Percentiles rank a stretch among this genome's conserved stretches.
Evolutionary conservation across 176 grass and related monocot genomes (phyloP).

Genomic region (Rhipidocladum racemiflorum): DNA sequence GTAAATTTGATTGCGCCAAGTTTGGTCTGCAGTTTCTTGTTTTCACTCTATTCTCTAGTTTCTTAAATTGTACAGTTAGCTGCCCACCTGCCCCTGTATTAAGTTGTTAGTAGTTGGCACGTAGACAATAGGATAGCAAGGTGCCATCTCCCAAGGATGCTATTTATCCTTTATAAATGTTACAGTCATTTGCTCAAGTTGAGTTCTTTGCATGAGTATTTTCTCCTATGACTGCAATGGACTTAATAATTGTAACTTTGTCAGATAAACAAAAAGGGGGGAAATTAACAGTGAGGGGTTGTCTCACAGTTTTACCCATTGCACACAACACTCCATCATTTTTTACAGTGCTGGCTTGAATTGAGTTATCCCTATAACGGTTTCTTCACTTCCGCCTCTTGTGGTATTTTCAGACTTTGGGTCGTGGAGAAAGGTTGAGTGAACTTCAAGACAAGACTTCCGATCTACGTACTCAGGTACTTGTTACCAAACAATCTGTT

Average conservation of each 20-base stretch:
- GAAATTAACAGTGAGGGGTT: background rate
- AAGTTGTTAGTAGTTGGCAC: background rate
- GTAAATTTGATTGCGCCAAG: background rate
- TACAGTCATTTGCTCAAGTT: background rate
- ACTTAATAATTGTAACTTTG: background rate
- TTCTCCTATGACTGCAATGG: background rate
- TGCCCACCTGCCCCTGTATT: background rate
- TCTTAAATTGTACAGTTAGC: background rate
- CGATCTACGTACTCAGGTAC: conserved; percentile 68
- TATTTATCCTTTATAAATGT: background rate
- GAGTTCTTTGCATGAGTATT: background rate
- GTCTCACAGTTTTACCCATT: background rate
- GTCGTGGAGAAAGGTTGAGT: conserved; percentile 70
- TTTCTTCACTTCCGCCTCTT: background rate
- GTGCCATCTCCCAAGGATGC: background rate
- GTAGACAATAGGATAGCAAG: background rate
- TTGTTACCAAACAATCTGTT: background rate
- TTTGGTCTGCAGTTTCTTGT: background rate
- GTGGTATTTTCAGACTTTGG: conserved; percentile 63
- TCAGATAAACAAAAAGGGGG: background rate
- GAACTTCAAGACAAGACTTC: conserved; percentile 88
- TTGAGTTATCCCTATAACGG: background rate
- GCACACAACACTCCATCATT: background rate
- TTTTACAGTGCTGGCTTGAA: background rate
- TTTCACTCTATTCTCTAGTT: background rate